phyloP scores from a whole-genome alignment of 1,284 basidiomycete species.

The Trichosporon ovoides region DNA sequence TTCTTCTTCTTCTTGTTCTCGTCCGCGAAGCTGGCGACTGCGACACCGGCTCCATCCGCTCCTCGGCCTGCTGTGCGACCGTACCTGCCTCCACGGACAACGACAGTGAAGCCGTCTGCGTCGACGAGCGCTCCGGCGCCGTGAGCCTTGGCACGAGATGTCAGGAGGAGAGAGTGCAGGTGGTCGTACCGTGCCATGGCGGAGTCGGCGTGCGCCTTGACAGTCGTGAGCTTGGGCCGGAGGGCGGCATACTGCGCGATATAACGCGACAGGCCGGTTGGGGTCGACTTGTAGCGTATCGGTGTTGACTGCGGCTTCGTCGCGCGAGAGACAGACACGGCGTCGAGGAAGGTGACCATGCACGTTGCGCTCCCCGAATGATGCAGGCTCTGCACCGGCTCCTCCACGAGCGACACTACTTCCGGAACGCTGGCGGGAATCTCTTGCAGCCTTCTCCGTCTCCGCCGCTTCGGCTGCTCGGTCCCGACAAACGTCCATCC shows the following conservation, averaged over 20 bases:
- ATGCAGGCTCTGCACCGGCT: conserved; percentile 20
- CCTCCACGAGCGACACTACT: conserved; percentile 29
- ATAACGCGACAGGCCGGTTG: conserved; percentile 67
- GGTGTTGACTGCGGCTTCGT: conserved; percentile 43
- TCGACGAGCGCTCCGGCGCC: conserved; percentile 69
- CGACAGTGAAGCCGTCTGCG: conserved; percentile 86
- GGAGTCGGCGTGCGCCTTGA: conserved; percentile 69
- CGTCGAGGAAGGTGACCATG: conserved; percentile 72
- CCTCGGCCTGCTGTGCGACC: conserved; percentile 75
- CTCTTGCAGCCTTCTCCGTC: conserved; percentile 50
- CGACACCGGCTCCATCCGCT: conserved; percentile 63
- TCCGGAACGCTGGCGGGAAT: conserved; percentile 56
- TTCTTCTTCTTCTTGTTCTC: conserved; percentile 56
- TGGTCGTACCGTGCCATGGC: conserved; percentile 70
- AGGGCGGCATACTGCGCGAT: conserved; percentile 57
- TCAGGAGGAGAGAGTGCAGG: conserved; percentile 52
- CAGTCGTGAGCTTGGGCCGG: conserved; percentile 64
- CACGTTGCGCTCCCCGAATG: conserved; percentile 51
- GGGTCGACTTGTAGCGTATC: conserved; percentile 43
- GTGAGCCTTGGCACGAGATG: conserved; percentile 53
- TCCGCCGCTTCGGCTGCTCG: conserved; percentile 39
- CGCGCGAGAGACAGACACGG: conserved; percentile 60
- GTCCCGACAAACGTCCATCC: conserved; percentile 52
- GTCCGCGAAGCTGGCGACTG: conserved; percentile 61
- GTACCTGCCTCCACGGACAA: conserved; percentile 78